Evolutionary conservation across 768 basidiomycete genomes (phyloP), one percentile per base, ranked within the genome.

Genomic region (Mycena indigotica): DNA sequence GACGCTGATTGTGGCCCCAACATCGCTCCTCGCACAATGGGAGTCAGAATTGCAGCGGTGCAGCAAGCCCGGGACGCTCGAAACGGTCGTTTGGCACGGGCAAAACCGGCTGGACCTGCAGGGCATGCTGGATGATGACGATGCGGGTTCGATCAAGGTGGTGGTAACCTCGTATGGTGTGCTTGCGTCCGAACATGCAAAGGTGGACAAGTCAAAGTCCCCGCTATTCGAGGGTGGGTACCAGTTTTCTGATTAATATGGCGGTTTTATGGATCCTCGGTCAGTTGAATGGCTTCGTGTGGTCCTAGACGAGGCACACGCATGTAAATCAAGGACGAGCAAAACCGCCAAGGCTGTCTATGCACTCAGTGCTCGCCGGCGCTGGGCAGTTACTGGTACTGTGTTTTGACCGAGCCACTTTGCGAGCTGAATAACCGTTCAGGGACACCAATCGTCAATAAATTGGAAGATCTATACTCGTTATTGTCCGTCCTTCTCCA

Each of bases 371-470:
- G 90, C 90, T 4, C 79, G 86, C 58, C 77, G 92, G 45, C 80
- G 90, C 61, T 98, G 96, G 96, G 93, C 93, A 3, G 85, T 96
- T 26, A 96, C 93, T 13, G 93, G 89, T 82, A 62, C 21, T 69
- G 52, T 24, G 10, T 48, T 28, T 24, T 44, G 21, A 51, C 19
- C 5, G 39, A 5, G 5, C 32, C 32, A 4, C 19, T 50, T 40
- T 24, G 16, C 50, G 39, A 40, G 28, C 49, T 58, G 12, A 57
- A 52, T 25, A 35, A 19, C 6, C 28, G 50, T 39, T 38, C 53
- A 82, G 89, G 93, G 13, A 98, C 96, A 4, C 96, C 96, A 0
- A 98, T 98, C 57, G 92, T 97, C 54, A 98, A 98, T 69, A 86
- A 88, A 61, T 78, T 96, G 5, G 92, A 95, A 65, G 96, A 98